These are phyloP conservation scores for Ramalina intermedia DNA, from an alignment of 495 filamentous ascomycete species.

Conservation along the genomic window DNA sequence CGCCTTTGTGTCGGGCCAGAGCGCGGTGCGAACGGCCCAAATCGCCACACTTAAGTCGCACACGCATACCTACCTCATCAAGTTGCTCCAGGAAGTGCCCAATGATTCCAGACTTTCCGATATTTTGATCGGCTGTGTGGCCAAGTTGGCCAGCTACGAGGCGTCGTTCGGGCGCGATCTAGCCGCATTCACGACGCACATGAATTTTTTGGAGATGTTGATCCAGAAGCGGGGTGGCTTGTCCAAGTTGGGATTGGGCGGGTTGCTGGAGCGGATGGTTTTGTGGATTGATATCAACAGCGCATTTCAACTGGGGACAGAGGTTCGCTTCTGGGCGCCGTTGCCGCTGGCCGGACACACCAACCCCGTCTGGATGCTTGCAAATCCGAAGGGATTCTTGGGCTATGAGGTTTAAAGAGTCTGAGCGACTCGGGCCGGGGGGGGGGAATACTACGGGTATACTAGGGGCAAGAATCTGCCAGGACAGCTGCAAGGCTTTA, in stretches of 20 bases:
- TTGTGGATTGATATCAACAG: conserved; percentile 32
- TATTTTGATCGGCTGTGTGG: conserved; percentile 29
- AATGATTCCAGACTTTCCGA: conserved; percentile 12
- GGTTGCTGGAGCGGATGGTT: conserved; percentile 27
- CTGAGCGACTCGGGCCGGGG: too few species aligned
- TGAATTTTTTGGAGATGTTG: conserved; percentile 22
- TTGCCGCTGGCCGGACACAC: conserved; percentile 14
- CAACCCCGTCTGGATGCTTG: conserved; percentile 18
- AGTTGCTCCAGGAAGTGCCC: conserved; percentile 10
- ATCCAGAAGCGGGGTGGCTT: conserved; percentile 26
- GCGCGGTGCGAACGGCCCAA: conserved; percentile 6
- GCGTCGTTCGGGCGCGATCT: conserved; percentile 28
- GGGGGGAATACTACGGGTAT: too few species aligned
- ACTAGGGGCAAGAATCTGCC: too few species aligned
- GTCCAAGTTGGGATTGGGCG: conserved; percentile 22
- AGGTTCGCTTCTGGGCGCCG: conserved; percentile 16
- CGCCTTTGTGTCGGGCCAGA: conserved; percentile 13
- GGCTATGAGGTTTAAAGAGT: not conserved
- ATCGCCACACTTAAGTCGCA: conserved; percentile 21
- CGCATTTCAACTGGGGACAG: conserved; percentile 21
- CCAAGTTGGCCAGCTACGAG: conserved; percentile 35
- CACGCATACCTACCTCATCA: conserved; percentile 25
- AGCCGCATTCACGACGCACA: conserved; percentile 23
- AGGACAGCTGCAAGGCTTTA: too few species aligned
- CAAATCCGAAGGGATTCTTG: conserved; percentile 19